Evolutionary conservation across 306 rosid species (phyloP).

Genomic region (Astragalus glycyphyllos): DNA sequence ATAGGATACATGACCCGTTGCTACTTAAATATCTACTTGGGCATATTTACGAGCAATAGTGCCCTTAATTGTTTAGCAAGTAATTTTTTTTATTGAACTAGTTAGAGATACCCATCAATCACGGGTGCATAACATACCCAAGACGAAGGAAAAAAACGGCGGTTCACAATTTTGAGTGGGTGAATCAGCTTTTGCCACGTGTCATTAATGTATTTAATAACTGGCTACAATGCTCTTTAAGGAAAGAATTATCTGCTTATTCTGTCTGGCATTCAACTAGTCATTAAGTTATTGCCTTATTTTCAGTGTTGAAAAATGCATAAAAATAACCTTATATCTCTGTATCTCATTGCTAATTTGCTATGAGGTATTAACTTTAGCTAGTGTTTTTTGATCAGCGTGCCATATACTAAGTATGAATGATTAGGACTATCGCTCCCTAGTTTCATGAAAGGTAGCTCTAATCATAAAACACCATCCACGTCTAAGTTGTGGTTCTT

Average conservation of each 20-base stretch:
- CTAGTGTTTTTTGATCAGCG: constrained; percentile 7
- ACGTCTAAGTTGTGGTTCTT: constrained; percentile 19
- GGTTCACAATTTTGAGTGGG: too few species aligned
- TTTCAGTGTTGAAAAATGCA: neutral
- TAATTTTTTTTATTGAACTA: neutral
- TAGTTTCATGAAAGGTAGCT: constrained; percentile 33
- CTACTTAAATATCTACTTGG: constrained; percentile 21
- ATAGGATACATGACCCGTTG: neutral
- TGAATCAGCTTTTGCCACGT: too few species aligned
- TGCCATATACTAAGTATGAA: constrained; percentile 10
- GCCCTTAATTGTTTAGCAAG: neutral
- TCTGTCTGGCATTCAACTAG: neutral
- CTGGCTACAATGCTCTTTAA: constrained; percentile 7
- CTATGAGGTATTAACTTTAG: constrained; percentile 28
- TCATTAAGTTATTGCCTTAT: constrained; percentile 8
- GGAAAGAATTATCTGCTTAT: constrained; percentile 22
- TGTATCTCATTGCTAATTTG: neutral
- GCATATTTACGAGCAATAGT: neutral
- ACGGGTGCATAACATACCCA: too few species aligned
- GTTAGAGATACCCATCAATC: too few species aligned
- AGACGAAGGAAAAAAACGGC: too few species aligned
- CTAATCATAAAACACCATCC: constrained; percentile 3
- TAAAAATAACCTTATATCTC: neutral
- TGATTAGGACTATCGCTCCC: constrained; percentile 9
- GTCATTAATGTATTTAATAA: neutral